Conservation (phyloP, 1,139 yeast genomes). For the Candida pseudoviswanathii region DNA sequence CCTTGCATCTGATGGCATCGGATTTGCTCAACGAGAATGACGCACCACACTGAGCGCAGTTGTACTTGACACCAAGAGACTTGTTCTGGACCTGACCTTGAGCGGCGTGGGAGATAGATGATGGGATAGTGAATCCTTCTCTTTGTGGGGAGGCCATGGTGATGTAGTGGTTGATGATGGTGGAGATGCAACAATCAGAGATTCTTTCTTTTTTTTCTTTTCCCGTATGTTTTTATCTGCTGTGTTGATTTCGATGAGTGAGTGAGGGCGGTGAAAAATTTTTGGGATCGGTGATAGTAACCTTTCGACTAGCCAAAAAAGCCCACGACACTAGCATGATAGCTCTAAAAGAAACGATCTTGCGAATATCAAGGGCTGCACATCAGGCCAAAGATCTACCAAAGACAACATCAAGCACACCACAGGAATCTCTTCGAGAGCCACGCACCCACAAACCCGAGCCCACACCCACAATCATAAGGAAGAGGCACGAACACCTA, state of each 20-base stretch:
- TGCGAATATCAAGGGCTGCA: slow-evolving; percentile 20
- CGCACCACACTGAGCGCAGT: slow-evolving; percentile 96
- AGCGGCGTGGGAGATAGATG: slow-evolving; percentile 69
- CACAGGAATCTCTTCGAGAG: background rate
- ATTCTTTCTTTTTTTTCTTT: background rate
- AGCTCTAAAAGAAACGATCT: slow-evolving; percentile 19
- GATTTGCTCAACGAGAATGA: slow-evolving; percentile 85
- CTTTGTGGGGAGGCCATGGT: slow-evolving; percentile 66
- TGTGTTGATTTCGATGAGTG: slow-evolving; percentile 7
- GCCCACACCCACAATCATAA: slow-evolving; percentile 1
- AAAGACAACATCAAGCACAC: background rate
- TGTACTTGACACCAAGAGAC: slow-evolving; percentile 82
- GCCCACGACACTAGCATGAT: slow-evolving; percentile 9
- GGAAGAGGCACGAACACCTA: slow-evolving; percentile 8
- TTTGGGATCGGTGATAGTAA: background rate
- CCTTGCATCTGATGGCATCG: slow-evolving; percentile 97
- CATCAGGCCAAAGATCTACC: slow-evolving; percentile 13
- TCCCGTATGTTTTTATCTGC: slow-evolving; percentile 4
- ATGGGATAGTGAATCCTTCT: slow-evolving; percentile 93
- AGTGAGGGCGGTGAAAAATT: background rate
- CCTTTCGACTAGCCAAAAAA: slow-evolving; percentile 3
- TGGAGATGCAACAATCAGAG: background rate
- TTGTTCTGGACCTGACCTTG: slow-evolving; percentile 62
- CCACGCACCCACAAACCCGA: background rate
- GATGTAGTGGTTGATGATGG: slow-evolving; percentile 4